Evolutionary conservation across 768 basidiomycete genomes (phyloP), one percentile per base, ranked within the genome.

Genomic region (Pleurotus sapidus): DNA sequence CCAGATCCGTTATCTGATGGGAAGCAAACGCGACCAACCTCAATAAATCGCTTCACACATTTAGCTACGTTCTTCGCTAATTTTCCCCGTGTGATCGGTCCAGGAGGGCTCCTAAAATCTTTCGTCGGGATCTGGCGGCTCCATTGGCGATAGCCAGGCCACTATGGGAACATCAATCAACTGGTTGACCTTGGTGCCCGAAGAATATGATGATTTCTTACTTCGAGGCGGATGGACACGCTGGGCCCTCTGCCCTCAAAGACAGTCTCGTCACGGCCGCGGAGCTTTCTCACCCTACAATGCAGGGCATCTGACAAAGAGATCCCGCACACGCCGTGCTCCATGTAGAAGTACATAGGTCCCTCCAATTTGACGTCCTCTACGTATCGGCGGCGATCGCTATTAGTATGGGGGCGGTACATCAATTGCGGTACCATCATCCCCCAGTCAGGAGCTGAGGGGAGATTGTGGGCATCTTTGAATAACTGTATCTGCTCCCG

Each of bases 121-220:
- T 84, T 84, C 1, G 89, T 91, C 6, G 90, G 90, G 59, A 92
- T 91, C 66, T 92, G 90, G 56, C 87, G 80, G 56, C 85, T 88
- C 88, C 88, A 92, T 46, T 83, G 79, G 27, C 82, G 74, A 62
- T 91, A 91, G 1, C 90, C 88, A 4, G 88, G 89, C 90, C 90
- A 92, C 89, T 91, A 57, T 43, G 1, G 49, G 54, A 50, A 55
- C 24, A 62, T 58, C 58, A 20, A 39, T 57, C 27, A 49, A 50
- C 30, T 34, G 9, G 30, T 34, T 34, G 30, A 11, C 30, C 30
- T 34, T 34, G 30, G 30, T 34, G 30, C 30, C 30, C 30, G 30
- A 34, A 34, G 30, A 34, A 11, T 34, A 34, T 34, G 30, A 34
- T 34, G 30, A 34, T 34, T 34, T 34, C 30, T 34, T 34, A 34